Evolutionary conservation across 139 green algal genomes (phyloP).

Genomic region (Picochlorum costavermella): DNA sequence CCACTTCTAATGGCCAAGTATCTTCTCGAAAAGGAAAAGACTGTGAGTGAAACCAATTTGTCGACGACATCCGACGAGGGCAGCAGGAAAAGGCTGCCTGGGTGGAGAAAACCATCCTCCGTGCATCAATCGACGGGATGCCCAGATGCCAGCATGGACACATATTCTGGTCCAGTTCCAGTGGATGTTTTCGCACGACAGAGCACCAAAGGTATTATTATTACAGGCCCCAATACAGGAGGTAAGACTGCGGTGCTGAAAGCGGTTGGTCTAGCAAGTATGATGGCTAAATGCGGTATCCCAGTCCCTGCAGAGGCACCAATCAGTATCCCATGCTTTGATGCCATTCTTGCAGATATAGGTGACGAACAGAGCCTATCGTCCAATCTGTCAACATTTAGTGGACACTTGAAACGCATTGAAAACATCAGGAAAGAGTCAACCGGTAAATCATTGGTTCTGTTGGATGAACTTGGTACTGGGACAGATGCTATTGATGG

Average conservation of each 20-base stretch:
- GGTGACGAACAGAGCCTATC: constrained; percentile 70
- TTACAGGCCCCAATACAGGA: constrained; percentile 44
- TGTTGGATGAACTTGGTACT: constrained; percentile 93
- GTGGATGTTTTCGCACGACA: constrained; percentile 52
- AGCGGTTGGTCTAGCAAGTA: constrained; percentile 63
- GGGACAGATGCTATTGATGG: constrained; percentile 90
- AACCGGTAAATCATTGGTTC: constrained; percentile 65
- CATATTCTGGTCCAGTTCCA: constrained; percentile 19
- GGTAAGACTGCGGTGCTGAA: constrained; percentile 93
- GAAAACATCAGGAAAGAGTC: constrained; percentile 52
- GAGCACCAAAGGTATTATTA: constrained; percentile 37
- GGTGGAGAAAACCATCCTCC: constrained; percentile 2
- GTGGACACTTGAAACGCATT: constrained; percentile 66
- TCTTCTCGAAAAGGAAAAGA: constrained; percentile 24
- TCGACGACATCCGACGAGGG: not conserved
- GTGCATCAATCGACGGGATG: not conserved
- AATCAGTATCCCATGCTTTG: constrained; percentile 56
- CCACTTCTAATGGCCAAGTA: constrained; percentile 64
- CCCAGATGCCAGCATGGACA: not conserved
- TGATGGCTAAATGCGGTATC: constrained; percentile 75
- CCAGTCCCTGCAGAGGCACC: constrained; percentile 61
- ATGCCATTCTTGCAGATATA: constrained; percentile 82
- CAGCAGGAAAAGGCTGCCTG: constrained; percentile 6
- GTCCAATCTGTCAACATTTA: constrained; percentile 91
- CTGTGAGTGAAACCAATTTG: not conserved